Percentiles rank a stretch among this genome's conserved stretches.
Conservation (phyloP, 148 eudicot genomes). For the Rhododendron vialii region DNA sequence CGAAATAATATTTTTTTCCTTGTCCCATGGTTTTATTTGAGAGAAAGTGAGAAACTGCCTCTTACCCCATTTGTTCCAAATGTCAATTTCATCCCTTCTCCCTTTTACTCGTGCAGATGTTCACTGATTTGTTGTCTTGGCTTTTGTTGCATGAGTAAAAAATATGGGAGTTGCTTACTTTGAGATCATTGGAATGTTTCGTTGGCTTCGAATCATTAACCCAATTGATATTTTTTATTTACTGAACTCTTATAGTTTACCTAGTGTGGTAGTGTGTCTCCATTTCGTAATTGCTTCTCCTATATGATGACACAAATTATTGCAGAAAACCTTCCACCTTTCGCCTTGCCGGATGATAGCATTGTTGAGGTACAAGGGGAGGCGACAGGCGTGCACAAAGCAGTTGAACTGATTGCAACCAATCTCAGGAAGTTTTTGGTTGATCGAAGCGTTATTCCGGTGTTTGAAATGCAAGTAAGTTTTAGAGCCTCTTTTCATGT, state of each 20-base stretch:
- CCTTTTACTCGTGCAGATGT: neutral
- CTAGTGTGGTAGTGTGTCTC: neutral
- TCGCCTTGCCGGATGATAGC: constrained; percentile 46
- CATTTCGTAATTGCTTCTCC: neutral
- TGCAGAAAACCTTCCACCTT: constrained; percentile 48
- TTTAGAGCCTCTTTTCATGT: neutral
- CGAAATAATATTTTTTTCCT: neutral
- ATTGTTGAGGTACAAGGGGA: constrained; percentile 51
- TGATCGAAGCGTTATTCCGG: constrained; percentile 39
- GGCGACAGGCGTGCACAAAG: constrained; percentile 37
- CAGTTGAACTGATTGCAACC: constrained; percentile 51
- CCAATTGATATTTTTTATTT: neutral
- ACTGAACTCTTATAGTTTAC: neutral
- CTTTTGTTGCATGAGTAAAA: neutral
- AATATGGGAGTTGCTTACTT: neutral
- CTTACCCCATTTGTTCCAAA: neutral
- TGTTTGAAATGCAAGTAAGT: constrained; percentile 49
- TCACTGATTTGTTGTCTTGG: neutral
- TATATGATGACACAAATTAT: neutral
- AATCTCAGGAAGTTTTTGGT: constrained; percentile 52
- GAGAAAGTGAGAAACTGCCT: neutral
- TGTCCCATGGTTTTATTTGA: neutral
- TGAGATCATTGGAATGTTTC: neutral
- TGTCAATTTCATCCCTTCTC: neutral
- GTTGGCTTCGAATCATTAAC: neutral